Evolutionary conservation across 208 protist genomes (phyloP), one percentile per base, ranked within the genome.

Genomic region (Acanthamoeba triangularis): DNA sequence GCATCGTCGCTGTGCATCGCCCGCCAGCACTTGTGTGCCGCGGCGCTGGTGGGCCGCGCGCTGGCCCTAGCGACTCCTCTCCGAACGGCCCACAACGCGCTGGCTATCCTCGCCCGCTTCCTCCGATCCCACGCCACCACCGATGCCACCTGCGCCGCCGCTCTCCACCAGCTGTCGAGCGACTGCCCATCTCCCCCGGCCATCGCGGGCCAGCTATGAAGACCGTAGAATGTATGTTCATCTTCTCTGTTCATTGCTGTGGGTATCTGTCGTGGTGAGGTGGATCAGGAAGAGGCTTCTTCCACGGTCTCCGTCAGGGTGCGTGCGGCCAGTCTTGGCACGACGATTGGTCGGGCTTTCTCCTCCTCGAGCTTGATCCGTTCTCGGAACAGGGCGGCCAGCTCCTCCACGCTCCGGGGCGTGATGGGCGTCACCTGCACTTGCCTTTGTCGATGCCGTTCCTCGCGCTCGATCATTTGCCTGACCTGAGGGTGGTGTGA

Each of bases 31-130:
- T 1, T 69, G 63, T 69, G n/a, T 25, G 63, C 63, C 11, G 63
- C 63, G 63, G 63, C 63, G 10, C 63, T 69, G 63, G 63, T 69
- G 8, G n/a, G 63, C n/a, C 63, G 63, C 63, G 63, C 63, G 63
- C 63, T 69, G 63, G 63, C 63, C 25, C 28, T 69, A 13, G 63
- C 63, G 63, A 33, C 63, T 16, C 63, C 63, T 30, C n/a, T 69
- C 28, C 63, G 63, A 25, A 69, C 63, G 28, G 63, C 63, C 23
- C 63, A 69, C 63, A 28, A 69, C 63, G 63, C 28, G 63, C 28
- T 69, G 63, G 63, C 63, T 33, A 25, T 69, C n/a, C 63, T 69
- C n/a, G 63, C 28, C n/a, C 63, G 63, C 63, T 69, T 69, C 63
- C 63, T 69, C 10, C 63, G 28, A 18, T 69, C 63, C 28, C 63